Evolutionary conservation across 108 stramenopile genomes (phyloP).

Genomic region (Pseudonitzschia multistriata): DNA sequence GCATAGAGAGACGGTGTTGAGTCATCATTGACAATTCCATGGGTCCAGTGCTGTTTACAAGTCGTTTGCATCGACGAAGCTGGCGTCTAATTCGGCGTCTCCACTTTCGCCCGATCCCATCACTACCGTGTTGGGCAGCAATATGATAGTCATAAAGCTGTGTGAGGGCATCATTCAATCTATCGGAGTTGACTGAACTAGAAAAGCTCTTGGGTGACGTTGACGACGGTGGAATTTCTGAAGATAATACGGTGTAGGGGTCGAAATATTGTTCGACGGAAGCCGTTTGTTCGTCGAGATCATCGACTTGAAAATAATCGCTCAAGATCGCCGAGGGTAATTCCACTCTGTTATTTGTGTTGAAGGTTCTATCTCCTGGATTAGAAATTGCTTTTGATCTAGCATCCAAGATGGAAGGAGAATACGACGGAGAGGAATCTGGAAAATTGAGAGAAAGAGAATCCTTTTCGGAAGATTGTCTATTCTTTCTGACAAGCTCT

Average conservation of each 20-base stretch:
- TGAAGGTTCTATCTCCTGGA: background rate
- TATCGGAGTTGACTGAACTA: background rate
- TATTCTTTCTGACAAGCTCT: background rate
- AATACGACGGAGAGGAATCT: background rate
- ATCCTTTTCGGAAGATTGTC: background rate
- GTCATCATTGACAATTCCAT: slow-evolving; percentile 32
- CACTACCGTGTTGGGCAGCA: too few species aligned
- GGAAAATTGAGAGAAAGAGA: background rate
- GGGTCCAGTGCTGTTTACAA: slow-evolving; percentile 24
- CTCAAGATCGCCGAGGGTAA: background rate
- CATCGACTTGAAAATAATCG: background rate
- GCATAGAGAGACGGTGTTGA: slow-evolving; percentile 2
- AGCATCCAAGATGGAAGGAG: background rate
- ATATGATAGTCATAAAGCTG: background rate
- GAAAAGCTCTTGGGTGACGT: background rate
- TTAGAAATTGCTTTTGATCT: background rate
- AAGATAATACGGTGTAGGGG: background rate
- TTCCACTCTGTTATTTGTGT: background rate
- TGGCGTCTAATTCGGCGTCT: background rate
- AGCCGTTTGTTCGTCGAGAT: background rate
- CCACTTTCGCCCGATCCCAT: background rate
- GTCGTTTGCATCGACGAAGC: slow-evolving; percentile 12
- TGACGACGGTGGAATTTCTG: background rate
- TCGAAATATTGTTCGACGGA: background rate
- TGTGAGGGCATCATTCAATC: background rate